phyloP scores from a whole-genome alignment of 2,329 filamentous ascomycete genomes.

The Fusarium irregulare region DNA sequence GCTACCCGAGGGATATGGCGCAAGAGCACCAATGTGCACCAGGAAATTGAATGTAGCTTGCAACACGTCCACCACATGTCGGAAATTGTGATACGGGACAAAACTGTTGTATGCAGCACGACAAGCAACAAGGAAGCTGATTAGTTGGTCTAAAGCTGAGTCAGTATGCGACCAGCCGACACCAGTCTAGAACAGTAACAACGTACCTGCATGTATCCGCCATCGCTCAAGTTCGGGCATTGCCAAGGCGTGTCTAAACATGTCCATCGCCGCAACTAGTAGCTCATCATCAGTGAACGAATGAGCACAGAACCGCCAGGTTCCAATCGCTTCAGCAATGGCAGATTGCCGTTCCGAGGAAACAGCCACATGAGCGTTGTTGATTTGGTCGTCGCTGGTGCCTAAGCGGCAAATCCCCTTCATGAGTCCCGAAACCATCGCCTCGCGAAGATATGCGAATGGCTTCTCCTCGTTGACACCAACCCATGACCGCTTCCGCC shows the following conservation, averaged over 20 bases:
- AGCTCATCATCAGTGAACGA: slow-evolving; percentile 91
- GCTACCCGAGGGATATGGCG: slow-evolving; percentile 67
- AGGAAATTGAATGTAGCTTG: slow-evolving; percentile 94
- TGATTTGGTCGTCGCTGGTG: slow-evolving; percentile 71
- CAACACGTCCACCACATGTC: slow-evolving; percentile 94
- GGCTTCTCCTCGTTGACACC: slow-evolving; percentile 86
- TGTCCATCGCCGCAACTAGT: slow-evolving; percentile 83
- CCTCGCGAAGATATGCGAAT: slow-evolving; percentile 89
- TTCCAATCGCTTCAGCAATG: slow-evolving; percentile 76
- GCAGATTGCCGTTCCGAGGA: slow-evolving; percentile 71
- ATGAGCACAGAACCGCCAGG: slow-evolving; percentile 91
- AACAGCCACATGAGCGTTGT: slow-evolving; percentile 75
- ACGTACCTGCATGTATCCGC: slow-evolving; percentile 80
- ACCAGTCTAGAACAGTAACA: slow-evolving; percentile 12
- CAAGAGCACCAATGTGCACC: slow-evolving; percentile 80
- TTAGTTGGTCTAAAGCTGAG: slow-evolving; percentile 74
- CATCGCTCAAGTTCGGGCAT: slow-evolving; percentile 85
- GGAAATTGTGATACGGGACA: slow-evolving; percentile 97
- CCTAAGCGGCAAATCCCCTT: slow-evolving; percentile 83
- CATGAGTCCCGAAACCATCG: slow-evolving; percentile 94
- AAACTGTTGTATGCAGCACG: slow-evolving; percentile 96
- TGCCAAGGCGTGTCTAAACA: slow-evolving; percentile 88
- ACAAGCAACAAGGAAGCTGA: slow-evolving; percentile 87
- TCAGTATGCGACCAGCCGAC: slow-evolving; percentile 52
- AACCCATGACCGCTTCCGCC: slow-evolving; percentile 91